Conservation (phyloP, 1,284 basidiomycete genomes). For the Takashimella koratensis region DNA sequence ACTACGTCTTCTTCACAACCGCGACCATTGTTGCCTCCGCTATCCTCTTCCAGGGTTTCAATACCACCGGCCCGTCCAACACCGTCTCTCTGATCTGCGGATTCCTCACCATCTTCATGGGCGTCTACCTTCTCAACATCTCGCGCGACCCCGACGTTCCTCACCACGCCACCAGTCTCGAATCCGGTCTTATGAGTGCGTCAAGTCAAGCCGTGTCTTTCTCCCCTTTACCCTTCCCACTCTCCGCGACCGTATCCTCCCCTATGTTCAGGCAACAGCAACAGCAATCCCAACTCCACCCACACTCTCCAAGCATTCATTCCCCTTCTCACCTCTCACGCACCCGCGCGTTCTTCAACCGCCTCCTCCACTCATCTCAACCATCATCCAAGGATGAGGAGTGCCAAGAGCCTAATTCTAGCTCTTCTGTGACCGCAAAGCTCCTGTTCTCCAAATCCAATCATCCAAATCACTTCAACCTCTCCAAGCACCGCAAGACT, state of each 20-base stretch:
- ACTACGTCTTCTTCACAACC: conserved; percentile 98
- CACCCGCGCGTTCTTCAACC: neutral
- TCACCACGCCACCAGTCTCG: conserved; percentile 55
- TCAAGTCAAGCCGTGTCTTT: conserved; percentile 4
- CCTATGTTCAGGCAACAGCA: neutral
- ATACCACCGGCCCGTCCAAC: conserved; percentile 77
- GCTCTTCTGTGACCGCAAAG: neutral
- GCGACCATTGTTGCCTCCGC: conserved; percentile 91
- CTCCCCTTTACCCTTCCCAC: conserved; percentile 48
- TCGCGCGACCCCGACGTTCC: conserved; percentile 64
- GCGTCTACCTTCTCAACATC: conserved; percentile 84
- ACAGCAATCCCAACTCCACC: no score
- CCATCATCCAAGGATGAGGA: neutral
- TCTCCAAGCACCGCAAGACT: neutral
- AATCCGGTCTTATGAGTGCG: conserved; percentile 72
- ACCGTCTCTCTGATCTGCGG: conserved; percentile 81
- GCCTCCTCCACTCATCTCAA: neutral
- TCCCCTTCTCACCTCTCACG: neutral
- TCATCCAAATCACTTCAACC: neutral
- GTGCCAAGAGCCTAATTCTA: neutral
- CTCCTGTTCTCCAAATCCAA: neutral
- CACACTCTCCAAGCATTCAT: neutral
- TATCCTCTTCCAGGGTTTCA: conserved; percentile 95
- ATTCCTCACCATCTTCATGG: conserved; percentile 85
- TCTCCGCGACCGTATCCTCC: conserved; percentile 11